Conservation (phyloP, 2,329 filamentous ascomycete genomes). For the Fusarium irregulare region DNA sequence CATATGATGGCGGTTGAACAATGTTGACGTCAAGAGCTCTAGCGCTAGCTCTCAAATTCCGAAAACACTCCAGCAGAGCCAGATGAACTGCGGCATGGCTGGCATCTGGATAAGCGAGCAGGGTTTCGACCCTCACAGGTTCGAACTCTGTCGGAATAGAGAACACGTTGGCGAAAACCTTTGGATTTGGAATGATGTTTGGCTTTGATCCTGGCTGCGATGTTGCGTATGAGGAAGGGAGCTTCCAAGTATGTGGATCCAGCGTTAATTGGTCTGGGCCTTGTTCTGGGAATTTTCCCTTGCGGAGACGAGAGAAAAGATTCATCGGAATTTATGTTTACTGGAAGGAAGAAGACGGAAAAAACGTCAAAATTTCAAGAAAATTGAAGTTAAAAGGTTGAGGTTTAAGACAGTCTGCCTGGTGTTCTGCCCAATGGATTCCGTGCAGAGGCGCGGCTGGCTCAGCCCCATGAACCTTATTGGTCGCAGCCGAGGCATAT, state of each 20-base stretch:
- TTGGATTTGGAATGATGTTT: conserved; percentile 18
- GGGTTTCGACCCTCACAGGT: neutral
- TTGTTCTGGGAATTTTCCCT: neutral
- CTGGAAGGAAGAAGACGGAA: fast-evolving
- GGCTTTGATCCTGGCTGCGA: conserved; percentile 9
- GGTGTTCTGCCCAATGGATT: neutral
- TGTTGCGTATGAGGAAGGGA: conserved; percentile 19
- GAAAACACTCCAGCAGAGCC: conserved; percentile 29
- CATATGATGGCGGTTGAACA: conserved; percentile 11
- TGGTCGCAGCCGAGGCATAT: neutral
- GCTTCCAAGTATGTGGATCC: conserved; percentile 26
- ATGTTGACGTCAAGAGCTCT: conserved; percentile 13
- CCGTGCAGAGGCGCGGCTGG: conserved; percentile 4
- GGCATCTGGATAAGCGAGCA: conserved; percentile 14
- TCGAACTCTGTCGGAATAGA: neutral
- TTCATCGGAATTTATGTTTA: neutral
- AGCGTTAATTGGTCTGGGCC: neutral
- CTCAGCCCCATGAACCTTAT: conserved; percentile 8
- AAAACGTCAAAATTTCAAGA: fast-evolving
- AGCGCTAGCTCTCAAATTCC: conserved; percentile 11
- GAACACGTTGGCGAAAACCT: conserved; percentile 18
- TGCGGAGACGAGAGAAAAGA: conserved; percentile 14
- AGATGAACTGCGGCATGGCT: conserved; percentile 32
- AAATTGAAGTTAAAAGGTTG: neutral
- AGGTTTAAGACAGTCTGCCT: neutral